Base-by-base conservation (phyloP, 257 asterid genomes). In the Dorcoceras hygrometricum region DNA sequence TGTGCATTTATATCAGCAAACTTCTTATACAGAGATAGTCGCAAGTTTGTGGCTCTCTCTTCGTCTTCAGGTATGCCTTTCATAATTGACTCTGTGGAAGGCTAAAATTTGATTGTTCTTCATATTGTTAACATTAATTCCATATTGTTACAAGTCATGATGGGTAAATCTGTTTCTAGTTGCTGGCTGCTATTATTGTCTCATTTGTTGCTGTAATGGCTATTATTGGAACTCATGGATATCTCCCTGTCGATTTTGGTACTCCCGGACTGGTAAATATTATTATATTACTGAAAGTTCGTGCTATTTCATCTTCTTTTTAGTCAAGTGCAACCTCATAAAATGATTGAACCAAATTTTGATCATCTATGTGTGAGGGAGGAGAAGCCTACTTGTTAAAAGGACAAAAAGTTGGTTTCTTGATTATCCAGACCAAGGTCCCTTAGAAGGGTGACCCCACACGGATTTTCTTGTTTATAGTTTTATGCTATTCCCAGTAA, bases 41-140 rank as follows among this genome's bases (percentile, higher is more conserved):
- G 99, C 99, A 46, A 89, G 99, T 76, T 80, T 89, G 65, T 92
- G 98, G 98, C 98, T 92, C 67, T 92, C 98, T 63, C 87, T 89
- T 76, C 98, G 96, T 62, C 97, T 93, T 88, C 97, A 92, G 94
- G 98, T 89, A 77, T 32, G 29, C 60, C 20, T 39, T 54, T 71
- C 50, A 58, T 32, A 36, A 19, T 62, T 63, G 10, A 26, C 28
- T 59, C 25, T 43, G 20, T 25, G 23, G 23, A 57, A 56, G 31
- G 57, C 55, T 50, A 4, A 46, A 20, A 34, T 28, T 73, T 50
- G 28, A 46, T 53, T 23, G 43, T 64, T 23, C 11, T 5, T 12
- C n/a, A 14, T 27, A n/a, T 18, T 31, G 54, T 10, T 22, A 36
- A 31, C 23, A n/a, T 65, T 16, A 54, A 54, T 53, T 53, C 24